A percentile compares a stretch with the other conserved stretches of the same genome.
Evolutionary conservation across 257 asterid genomes (phyloP).

Genomic region (Jasminum sambac): DNA sequence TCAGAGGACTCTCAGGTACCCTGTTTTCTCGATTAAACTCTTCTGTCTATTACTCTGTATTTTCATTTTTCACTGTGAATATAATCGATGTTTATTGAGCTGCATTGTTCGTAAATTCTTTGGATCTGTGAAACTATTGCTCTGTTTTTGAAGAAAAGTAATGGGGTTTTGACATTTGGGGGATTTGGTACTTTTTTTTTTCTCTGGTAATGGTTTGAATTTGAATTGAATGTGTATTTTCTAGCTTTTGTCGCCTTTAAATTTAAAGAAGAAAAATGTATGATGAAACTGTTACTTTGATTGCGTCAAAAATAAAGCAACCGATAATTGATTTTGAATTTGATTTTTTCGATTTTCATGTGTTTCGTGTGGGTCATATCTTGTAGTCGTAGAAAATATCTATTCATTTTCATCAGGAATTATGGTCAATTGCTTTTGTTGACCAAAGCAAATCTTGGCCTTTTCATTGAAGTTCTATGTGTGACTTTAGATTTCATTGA

Average conservation of each 20-base stretch:
- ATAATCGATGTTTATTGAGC: conserved; percentile 10
- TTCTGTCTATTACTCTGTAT: background rate
- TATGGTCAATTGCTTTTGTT: background rate
- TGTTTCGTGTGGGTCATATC: conserved; percentile 23
- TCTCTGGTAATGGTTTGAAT: conserved; percentile 7
- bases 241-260: conserved; percentile 8
- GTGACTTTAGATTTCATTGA: background rate
- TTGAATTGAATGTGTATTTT: background rate
- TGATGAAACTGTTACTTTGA: background rate
- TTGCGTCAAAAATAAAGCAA: background rate
- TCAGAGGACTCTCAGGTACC: conserved; percentile 21
- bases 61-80: background rate
- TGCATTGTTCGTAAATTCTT: conserved; percentile 14
- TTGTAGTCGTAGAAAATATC: conserved; percentile 17
- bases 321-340: background rate
- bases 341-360: background rate
- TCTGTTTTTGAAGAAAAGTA: background rate
- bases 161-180: conserved; percentile 7
- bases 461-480: no score
- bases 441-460: background rate
- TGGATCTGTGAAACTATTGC: conserved; percentile 23
- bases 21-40: background rate
- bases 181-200: background rate
- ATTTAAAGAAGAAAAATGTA: conserved; percentile 8
- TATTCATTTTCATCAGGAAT: background rate